phyloP scores from a whole-genome alignment of 1,284 basidiomycete species.

The Ceratobasidium sp. region DNA sequence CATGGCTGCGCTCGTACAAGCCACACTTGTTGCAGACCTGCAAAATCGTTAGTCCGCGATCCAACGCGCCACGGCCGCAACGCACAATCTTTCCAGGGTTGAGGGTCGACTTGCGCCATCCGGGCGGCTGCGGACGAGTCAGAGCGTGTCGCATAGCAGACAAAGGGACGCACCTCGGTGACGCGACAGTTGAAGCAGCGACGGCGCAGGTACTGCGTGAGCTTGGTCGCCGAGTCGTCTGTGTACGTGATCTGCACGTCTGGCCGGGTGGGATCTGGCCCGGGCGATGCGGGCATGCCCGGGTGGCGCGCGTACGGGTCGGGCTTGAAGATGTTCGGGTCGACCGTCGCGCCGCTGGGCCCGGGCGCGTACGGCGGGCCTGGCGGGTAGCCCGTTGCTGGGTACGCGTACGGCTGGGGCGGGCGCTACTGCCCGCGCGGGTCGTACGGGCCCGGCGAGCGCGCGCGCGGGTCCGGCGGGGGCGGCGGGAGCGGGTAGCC shows the following conservation, averaged over 20 bases:
- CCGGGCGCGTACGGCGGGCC: slow-evolving; percentile 39
- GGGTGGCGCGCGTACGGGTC: slow-evolving; percentile 41
- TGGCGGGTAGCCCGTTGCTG: background rate
- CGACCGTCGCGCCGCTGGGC: slow-evolving; percentile 34
- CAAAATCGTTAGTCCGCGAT: slow-evolving; percentile 9
- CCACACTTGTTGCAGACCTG: slow-evolving; percentile 91
- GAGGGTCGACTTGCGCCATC: slow-evolving; percentile 84
- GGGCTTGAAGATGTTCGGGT: slow-evolving; percentile 44
- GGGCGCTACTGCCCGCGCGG: slow-evolving; percentile 15
- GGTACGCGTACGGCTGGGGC: background rate
- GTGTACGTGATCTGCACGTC: slow-evolving; percentile 82
- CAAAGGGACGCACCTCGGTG: slow-evolving; percentile 65
- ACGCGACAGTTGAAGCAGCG: slow-evolving; percentile 90
- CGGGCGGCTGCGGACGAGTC: slow-evolving; percentile 65
- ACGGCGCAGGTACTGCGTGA: slow-evolving; percentile 85
- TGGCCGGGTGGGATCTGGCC: slow-evolving; percentile 16
- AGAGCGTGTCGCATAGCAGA: slow-evolving; percentile 4
- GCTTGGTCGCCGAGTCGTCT: slow-evolving; percentile 86
- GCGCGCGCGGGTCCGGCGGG: slow-evolving; percentile 18
- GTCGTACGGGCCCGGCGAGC: slow-evolving; percentile 31
- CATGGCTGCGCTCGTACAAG: slow-evolving; percentile 84
- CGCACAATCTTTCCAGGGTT: slow-evolving; percentile 87
- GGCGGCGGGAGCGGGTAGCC: slow-evolving; percentile 37
- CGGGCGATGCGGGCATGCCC: slow-evolving; percentile 14
- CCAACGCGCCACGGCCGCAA: slow-evolving; percentile 47